Evolutionary conservation across 2,329 filamentous ascomycete species (phyloP), one percentile per base, ranked within the genome.

Genomic region (Exophiala sideris): DNA sequence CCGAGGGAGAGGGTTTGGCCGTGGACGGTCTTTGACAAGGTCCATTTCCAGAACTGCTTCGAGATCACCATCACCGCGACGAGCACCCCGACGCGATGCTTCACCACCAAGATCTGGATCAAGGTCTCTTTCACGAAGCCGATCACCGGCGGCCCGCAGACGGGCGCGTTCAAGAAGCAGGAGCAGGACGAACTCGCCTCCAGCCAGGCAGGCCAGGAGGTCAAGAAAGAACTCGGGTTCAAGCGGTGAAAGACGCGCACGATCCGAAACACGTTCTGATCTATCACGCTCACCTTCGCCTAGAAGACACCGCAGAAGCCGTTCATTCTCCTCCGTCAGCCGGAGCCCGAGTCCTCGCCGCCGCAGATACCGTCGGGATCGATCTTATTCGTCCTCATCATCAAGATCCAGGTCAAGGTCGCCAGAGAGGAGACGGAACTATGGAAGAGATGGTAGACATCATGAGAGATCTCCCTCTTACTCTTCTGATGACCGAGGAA

Each of bases 201-300:
- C 35, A 18, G 40, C 34, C 29, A 59, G 67, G 65, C 61, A 70
- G 62, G 57, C 65, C 56, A 69, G 66, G 60, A 68, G 65, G 61
- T 67, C 67, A 54, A 68, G 68, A 62, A 69, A 66, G 57, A 71
- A 64, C 62, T 67, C 68, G 61, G 66, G 69, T 64, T 70, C 50
- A 49, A 45, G 71, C 61, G 70, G 71, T 73, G 72, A 68, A 45
- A 54, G 52, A 53, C 49, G 73, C 70, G 70, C 72, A 65, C 72
- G 76, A 73, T 78, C 78, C 67, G 68, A 64, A 62, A 70, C 73
- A 68, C 73, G 73, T 64, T 72, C 68, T 73, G 68, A 73, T 64
- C 72, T 73, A 66, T 76, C 76, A 64, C 77, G 76, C 77, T 82
- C 79, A 79, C 79, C 70, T 72, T 75, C 75, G 68, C 71, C 76